Conservation (phyloP, 352 stramenopile species). For the Phytophthora cryptogea region DNA sequence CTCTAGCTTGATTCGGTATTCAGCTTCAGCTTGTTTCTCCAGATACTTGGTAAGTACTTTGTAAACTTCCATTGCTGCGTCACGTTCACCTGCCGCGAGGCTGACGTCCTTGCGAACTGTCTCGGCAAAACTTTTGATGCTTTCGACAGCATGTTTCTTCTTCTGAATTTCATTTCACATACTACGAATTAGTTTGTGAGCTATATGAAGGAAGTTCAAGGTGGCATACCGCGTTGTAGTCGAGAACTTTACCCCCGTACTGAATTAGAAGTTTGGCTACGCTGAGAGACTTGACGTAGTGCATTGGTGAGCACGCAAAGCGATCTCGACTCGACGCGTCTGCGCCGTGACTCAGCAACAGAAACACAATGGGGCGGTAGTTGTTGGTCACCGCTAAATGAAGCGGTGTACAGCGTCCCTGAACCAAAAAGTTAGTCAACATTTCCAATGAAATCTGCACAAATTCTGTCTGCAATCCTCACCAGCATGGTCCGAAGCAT, state of each 20-base stretch:
- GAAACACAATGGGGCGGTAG: slow-evolving; percentile 61
- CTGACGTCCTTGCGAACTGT: slow-evolving; percentile 19
- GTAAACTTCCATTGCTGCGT: slow-evolving; percentile 12
- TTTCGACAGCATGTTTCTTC: slow-evolving; percentile 60
- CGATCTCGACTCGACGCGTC: slow-evolving; percentile 58
- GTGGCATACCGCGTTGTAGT: slow-evolving; percentile 54
- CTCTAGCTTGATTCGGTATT: slow-evolving; percentile 63
- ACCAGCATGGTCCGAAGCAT: slow-evolving; percentile 73
- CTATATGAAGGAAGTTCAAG: neutral
- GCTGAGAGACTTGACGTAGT: slow-evolving; percentile 72
- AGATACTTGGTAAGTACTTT: slow-evolving; percentile 53
- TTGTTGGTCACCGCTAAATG: slow-evolving; percentile 67
- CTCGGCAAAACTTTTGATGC: slow-evolving; percentile 24
- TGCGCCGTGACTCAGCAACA: slow-evolving; percentile 70
- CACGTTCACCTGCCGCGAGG: slow-evolving; percentile 8
- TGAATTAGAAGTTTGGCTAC: slow-evolving; percentile 67
- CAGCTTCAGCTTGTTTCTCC: slow-evolving; percentile 42
- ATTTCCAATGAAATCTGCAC: neutral
- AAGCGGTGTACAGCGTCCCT: slow-evolving; percentile 66
- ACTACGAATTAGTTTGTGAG: slow-evolving; percentile 1
- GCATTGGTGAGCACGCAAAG: slow-evolving; percentile 67
- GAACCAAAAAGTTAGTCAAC: neutral
- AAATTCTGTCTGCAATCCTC: neutral
- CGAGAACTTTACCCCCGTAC: slow-evolving; percentile 59
- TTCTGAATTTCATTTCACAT: slow-evolving; percentile 35